A percentile compares a stretch with the other conserved stretches of the same genome.
Evolutionary conservation across 2,329 filamentous ascomycete species (phyloP).

Genomic region (Lasiodiplodia sp.): DNA sequence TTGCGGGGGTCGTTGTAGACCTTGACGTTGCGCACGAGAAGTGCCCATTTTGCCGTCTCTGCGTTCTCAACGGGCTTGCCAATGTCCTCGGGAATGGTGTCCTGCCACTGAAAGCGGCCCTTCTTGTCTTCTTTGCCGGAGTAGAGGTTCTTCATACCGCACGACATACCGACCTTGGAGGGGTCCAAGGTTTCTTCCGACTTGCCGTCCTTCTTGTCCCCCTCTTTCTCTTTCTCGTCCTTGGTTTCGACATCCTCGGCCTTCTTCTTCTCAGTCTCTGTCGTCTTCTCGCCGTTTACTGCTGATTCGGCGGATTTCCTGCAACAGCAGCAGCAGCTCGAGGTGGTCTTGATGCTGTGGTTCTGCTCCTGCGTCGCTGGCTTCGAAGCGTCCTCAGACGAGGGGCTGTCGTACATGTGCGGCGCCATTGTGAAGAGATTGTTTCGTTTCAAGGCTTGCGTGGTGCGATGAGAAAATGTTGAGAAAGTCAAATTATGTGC

Average conservation of each 20-base stretch:
- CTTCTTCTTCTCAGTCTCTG: not conserved
- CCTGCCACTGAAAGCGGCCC: conserved; percentile 64
- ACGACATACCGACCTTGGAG: conserved; percentile 47
- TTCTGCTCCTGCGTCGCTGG: not conserved
- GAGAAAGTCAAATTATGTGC: not conserved
- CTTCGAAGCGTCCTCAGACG: not conserved
- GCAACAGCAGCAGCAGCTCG: not conserved
- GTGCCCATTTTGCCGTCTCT: conserved; percentile 65
- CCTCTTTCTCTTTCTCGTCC: conserved; percentile 21
- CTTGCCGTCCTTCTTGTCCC: conserved; percentile 13
- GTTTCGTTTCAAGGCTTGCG: not conserved
- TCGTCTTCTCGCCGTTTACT: not conserved
- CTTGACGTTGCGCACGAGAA: conserved; percentile 63
- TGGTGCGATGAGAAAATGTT: not conserved
- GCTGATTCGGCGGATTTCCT: not conserved
- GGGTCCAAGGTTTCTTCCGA: conserved; percentile 33
- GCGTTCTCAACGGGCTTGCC: conserved; percentile 65
- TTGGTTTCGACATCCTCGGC: conserved; percentile 3
- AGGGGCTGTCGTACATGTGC: conserved; percentile 9
- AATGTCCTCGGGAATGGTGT: conserved; percentile 49
- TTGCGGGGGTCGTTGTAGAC: conserved; percentile 60
- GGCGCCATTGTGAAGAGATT: not conserved
- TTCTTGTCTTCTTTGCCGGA: conserved; percentile 50
- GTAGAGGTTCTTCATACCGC: conserved; percentile 57
- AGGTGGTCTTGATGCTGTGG: not conserved